Evolutionary conservation across 306 rosid species (phyloP).

Genomic region (Astragalus membranaceus): DNA sequence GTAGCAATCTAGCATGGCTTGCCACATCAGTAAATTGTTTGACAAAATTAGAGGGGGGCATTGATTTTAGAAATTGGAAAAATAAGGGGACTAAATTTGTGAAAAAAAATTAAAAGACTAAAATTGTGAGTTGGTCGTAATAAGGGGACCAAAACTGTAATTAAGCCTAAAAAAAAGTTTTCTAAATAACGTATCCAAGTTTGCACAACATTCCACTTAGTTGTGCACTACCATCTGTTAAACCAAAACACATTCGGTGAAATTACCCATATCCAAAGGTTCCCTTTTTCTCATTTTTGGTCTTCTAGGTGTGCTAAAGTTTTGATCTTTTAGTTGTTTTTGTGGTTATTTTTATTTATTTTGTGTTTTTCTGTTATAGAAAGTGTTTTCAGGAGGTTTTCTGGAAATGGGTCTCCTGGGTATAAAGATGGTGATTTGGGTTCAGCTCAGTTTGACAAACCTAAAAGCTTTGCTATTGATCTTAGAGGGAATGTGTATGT

Average conservation of each 20-base stretch:
- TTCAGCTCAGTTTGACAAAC: constrained; percentile 38
- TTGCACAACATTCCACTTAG: too few relatives aligned
- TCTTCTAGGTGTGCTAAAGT: background rate
- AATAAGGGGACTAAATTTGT: too few relatives aligned
- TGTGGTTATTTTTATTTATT: background rate
- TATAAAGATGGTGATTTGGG: constrained; percentile 56
- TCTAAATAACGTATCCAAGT: too few relatives aligned
- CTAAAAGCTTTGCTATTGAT: constrained; percentile 58
- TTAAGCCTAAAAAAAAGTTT: too few relatives aligned
- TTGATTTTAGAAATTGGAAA: too few relatives aligned
- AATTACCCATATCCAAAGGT: constrained; percentile 52
- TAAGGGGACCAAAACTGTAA: too few relatives aligned
- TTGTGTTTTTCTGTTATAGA: constrained; percentile 27
- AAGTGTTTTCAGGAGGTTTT: constrained; percentile 28
- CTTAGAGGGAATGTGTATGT: constrained; percentile 58
- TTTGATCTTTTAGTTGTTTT: background rate
- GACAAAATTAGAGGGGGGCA: too few relatives aligned
- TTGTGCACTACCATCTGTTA: too few relatives aligned
- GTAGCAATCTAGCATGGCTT: too few relatives aligned
- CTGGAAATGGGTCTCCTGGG: constrained; percentile 36
- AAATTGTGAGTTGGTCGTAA: too few relatives aligned
- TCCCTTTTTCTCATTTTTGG: background rate
- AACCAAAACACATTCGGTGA: constrained; percentile 11
- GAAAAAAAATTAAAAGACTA: too few relatives aligned
- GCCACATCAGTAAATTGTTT: too few relatives aligned